These are phyloP conservation scores for Pulicaria dysenterica DNA, from an alignment of 129 eudicot species.

Conservation along the genomic window DNA sequence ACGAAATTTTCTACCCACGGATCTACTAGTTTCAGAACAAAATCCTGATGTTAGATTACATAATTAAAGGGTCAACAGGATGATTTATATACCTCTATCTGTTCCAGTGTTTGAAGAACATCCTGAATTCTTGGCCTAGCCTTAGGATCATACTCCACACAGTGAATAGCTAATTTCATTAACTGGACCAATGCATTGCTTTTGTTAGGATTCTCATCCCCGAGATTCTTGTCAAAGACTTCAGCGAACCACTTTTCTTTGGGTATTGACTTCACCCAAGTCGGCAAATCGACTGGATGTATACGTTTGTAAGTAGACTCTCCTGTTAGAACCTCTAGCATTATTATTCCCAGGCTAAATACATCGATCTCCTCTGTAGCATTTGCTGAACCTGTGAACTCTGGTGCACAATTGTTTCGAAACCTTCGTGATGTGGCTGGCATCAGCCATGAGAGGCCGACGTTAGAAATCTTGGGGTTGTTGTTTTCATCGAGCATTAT, in stretches of 20 bases:
- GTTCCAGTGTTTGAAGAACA: constrained; percentile 34
- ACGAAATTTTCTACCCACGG: too few species aligned
- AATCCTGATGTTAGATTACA: too few species aligned
- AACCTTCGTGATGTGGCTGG: constrained; percentile 11
- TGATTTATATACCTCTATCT: constrained; percentile 12
- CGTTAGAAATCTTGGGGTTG: constrained; percentile 50
- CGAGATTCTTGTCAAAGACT: constrained; percentile 50
- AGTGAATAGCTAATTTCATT: constrained; percentile 55
- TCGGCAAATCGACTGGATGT: constrained; percentile 56
- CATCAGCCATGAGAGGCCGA: constrained; percentile 59
- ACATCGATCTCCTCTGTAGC: constrained; percentile 63
- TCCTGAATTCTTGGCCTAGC: constrained; percentile 57
- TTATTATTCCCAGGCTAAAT: constrained; percentile 62
- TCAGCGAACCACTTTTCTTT: constrained; percentile 65
- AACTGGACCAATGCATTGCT: constrained; percentile 54
- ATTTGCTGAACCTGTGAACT: constrained; percentile 48
- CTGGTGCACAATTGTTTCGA: constrained; percentile 65
- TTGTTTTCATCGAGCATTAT: constrained; percentile 50
- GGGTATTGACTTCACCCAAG: constrained; percentile 64
- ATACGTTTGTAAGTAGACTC: constrained; percentile 51
- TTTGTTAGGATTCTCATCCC: constrained; percentile 46
- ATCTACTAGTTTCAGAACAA: too few species aligned
- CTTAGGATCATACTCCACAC: constrained; percentile 62
- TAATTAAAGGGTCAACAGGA: background rate
- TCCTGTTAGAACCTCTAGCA: constrained; percentile 59